Conservation (phyloP, 192 early-diverging fungal species). For the Coemansia sp. region DNA sequence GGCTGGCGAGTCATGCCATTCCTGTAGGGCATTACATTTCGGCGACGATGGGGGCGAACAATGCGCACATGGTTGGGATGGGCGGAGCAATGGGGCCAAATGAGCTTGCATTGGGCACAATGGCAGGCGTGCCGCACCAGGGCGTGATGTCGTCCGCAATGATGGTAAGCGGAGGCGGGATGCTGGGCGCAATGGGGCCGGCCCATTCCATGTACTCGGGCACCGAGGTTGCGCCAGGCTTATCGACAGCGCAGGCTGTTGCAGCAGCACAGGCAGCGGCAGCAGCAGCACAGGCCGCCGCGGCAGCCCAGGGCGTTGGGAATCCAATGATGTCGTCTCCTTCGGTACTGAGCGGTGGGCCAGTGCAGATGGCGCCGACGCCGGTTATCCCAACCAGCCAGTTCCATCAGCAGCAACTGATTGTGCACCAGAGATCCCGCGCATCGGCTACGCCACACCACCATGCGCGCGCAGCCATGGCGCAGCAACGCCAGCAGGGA, state of each 20-base stretch:
- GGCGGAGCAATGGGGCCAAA: conserved; percentile 28
- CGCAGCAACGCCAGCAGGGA: conserved; percentile 66
- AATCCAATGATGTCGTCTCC: conserved; percentile 54
- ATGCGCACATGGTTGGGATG: conserved; percentile 50
- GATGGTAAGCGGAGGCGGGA: conserved; percentile 45
- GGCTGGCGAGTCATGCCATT: neutral
- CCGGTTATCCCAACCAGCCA: conserved; percentile 55
- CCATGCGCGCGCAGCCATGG: conserved; percentile 87
- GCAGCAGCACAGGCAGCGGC: conserved; percentile 30
- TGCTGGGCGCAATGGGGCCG: conserved; percentile 44
- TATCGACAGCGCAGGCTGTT: conserved; percentile 40
- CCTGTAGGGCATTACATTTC: conserved; percentile 31
- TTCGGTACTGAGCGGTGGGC: conserved; percentile 42
- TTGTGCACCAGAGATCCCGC: conserved; percentile 70
- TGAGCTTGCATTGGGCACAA: conserved; percentile 31
- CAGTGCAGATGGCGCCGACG: conserved; percentile 56
- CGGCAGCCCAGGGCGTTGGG: conserved; percentile 29
- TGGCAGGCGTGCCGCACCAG: conserved; percentile 18
- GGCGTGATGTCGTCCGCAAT: conserved; percentile 49
- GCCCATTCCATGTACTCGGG: conserved; percentile 41
- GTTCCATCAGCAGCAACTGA: conserved; percentile 76
- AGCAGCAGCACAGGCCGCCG: conserved; percentile 18
- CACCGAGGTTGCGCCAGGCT: conserved; percentile 30
- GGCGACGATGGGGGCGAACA: conserved; percentile 47
- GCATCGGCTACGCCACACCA: conserved; percentile 81